Base-by-base conservation (phyloP, 2,329 filamentous ascomycete genomes). In the Claviceps pazoutovae region DNA sequence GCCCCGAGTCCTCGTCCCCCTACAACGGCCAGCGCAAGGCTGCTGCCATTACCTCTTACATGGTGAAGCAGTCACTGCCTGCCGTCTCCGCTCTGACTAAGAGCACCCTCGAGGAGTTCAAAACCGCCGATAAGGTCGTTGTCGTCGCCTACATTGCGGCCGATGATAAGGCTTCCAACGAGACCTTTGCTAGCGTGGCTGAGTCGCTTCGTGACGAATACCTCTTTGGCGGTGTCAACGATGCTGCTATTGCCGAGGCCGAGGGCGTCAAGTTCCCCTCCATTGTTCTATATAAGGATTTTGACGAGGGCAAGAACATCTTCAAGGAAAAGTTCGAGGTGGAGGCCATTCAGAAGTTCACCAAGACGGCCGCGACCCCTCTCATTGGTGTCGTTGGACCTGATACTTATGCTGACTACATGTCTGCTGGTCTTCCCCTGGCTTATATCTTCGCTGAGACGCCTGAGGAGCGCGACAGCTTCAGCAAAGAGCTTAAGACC, bases 371-470 rank as follows among this genome's bases (percentile, higher is more conserved):
- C 55, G 83, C 90, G 60, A 95, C 86, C 55, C 93, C 93, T 57
- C 76, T 98, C 63, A 84, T 98, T 59, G 93, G 93, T 56, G 93
- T 96, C 75, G 86, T 98, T 61, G 91, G 91, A 62, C 93, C 93
- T 56, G 93, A 97, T 71, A 98, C 93, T 58, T 98, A 98, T 76
- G 79, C 86, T 55, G 82, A 79, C 65, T 98, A 98, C 79, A 98
- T 97, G 86, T 82, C 83, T 51, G 80, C 91, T 60, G 89, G 88
- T 59, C 78, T 97, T 60, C 93, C 93, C 55, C 83, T 98, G 57
- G 93, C 89, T 58, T 98, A 97, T 75, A 95, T 98, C 73, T 97
- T 98, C 72, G 84, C 91, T 58, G 90, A 96, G 75, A 90, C 86
- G 46, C 68, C 79, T 30, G 91, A 97, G 74, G 89, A 95, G 79